Conservation (phyloP, 768 basidiomycete genomes). For the Collybia nuda region DNA sequence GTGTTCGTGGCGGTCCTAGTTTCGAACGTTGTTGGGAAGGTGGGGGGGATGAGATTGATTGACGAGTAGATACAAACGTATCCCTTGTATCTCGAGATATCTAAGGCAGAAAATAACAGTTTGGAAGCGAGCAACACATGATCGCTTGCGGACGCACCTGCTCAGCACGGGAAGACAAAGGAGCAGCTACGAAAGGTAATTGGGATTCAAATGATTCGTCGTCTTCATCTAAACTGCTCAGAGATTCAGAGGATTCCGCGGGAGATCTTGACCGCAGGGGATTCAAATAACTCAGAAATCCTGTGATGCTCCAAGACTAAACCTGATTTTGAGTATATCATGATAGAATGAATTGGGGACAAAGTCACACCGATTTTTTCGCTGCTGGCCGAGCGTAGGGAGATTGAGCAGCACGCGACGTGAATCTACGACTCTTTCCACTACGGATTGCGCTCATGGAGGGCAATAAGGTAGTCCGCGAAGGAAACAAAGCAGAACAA, state of each 20-base stretch:
- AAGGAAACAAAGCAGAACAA: slow-evolving; percentile 4
- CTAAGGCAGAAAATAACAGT: neutral
- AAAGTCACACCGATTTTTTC: slow-evolving; percentile 48
- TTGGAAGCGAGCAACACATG: too few species aligned
- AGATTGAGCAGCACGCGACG: slow-evolving; percentile 21
- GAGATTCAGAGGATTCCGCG: slow-evolving; percentile 12
- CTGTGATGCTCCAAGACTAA: slow-evolving; percentile 52
- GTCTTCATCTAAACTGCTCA: slow-evolving; percentile 18
- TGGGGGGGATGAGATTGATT: slow-evolving; percentile 5
- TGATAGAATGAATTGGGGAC: too few species aligned
- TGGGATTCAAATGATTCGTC: slow-evolving; percentile 10
- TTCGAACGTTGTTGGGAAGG: neutral
- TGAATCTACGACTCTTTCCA: slow-evolving; percentile 28
- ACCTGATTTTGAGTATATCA: neutral
- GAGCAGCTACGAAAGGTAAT: slow-evolving; percentile 14
- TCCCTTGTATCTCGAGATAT: slow-evolving; percentile 9
- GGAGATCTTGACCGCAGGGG: slow-evolving; percentile 37
- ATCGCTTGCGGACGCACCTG: too few species aligned
- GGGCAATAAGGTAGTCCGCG: slow-evolving; percentile 8
- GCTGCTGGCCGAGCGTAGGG: slow-evolving; percentile 52
- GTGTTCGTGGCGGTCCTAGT: slow-evolving; percentile 5
- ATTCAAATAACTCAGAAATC: slow-evolving; percentile 50
- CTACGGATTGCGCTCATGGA: slow-evolving; percentile 61
- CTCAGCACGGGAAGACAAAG: slow-evolving; percentile 23
- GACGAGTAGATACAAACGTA: slow-evolving; percentile 8